Evolutionary conservation across 148 eudicot genomes (phyloP).

Genomic region (Rhododendron kiyosumense): DNA sequence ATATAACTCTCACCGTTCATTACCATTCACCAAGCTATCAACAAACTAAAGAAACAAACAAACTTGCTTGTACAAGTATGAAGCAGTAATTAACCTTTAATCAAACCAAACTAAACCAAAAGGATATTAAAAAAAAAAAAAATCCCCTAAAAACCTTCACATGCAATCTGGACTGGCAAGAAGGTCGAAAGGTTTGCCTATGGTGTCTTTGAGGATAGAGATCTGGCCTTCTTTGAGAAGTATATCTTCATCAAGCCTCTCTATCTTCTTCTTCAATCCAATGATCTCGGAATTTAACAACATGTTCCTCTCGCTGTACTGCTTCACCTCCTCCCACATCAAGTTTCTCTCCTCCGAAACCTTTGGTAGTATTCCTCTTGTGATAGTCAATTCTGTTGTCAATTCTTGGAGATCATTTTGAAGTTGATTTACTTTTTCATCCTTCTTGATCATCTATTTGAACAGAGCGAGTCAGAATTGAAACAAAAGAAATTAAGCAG

Average conservation of each 20-base stretch:
- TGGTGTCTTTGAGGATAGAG: constrained; percentile 58
- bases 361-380: constrained; percentile 57
- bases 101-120: background rate
- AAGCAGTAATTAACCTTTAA: background rate
- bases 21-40: background rate
- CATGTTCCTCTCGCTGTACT: constrained; percentile 75
- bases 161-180: constrained; percentile 44
- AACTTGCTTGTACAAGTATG: constrained; percentile 4
- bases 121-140: background rate
- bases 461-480: background rate
- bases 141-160: constrained; percentile 11
- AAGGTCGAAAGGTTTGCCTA: constrained; percentile 76
- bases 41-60: background rate
- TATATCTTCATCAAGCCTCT: constrained; percentile 75
- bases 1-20: background rate
- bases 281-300: constrained; percentile 60
- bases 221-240: constrained; percentile 91
- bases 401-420: constrained; percentile 59
- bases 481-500: background rate
- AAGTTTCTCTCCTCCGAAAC: constrained; percentile 73
- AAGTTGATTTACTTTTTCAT: constrained; percentile 54
- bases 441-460: constrained; percentile 66
- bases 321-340: constrained; percentile 84
- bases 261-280: constrained; percentile 67
- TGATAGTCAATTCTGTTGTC: constrained; percentile 43